These are phyloP conservation scores for Trametes gibbosa DNA, from an alignment of 768 basidiomycete species.

Conservation along the genomic window DNA sequence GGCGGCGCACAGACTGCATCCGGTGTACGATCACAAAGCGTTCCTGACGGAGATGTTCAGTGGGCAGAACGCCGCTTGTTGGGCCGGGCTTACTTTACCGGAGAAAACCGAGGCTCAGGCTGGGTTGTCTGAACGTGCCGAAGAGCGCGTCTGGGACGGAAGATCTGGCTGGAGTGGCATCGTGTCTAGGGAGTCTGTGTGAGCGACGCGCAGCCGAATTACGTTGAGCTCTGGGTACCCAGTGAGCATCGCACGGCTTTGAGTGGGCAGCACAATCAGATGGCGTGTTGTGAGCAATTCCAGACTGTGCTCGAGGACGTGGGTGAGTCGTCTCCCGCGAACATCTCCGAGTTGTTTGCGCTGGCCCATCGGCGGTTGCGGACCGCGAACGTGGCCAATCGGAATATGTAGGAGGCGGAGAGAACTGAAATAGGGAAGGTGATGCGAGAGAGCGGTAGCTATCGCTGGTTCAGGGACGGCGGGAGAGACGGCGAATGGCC, in stretches of 20 bases:
- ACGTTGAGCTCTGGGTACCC: not conserved
- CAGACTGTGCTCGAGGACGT: not conserved
- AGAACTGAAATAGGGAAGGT: not conserved
- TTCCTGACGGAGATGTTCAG: no score
- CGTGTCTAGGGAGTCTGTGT: not conserved
- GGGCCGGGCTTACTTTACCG: not conserved
- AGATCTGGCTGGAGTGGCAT: not conserved
- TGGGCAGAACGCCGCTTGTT: not conserved
- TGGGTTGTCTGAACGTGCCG: no score
- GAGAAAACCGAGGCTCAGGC: not conserved
- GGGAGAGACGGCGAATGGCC: not conserved
- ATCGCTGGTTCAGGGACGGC: not conserved
- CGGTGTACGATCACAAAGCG: no score
- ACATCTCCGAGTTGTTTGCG: not conserved
- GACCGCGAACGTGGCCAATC: not conserved
- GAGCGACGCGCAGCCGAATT: not conserved
- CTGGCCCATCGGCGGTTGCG: not conserved
- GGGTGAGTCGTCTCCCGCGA: not conserved
- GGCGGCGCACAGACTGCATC: no score
- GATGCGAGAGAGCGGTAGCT: not conserved
- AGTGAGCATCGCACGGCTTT: no score
- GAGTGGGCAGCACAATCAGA: no score
- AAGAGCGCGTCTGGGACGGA: not conserved
- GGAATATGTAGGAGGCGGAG: not conserved
- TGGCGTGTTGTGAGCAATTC: no score